Evolutionary conservation across 1,284 basidiomycete genomes (phyloP).

Genomic region (Apiotrichum montevideense): DNA sequence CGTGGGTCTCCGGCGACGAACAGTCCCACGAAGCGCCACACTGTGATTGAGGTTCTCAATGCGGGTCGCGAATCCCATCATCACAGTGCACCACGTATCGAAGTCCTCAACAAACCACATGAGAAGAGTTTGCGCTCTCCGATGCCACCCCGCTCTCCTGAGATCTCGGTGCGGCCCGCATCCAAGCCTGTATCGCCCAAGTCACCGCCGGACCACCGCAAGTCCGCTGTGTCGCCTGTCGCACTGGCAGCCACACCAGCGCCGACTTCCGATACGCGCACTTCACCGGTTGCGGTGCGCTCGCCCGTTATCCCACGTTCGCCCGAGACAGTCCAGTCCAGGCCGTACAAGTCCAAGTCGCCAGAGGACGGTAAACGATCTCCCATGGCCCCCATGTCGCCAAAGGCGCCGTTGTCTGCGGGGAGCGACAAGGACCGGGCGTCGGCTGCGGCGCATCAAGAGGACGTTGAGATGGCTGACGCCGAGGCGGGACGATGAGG

Average conservation of each 20-base stretch:
- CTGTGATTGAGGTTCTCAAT: slow-evolving; percentile 44
- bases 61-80: slow-evolving; percentile 27
- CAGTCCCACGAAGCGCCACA: slow-evolving; percentile 19
- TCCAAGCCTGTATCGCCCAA: not conserved
- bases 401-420: not conserved
- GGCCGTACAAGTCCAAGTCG: not conserved
- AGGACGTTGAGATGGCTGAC: slow-evolving; percentile 8
- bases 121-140: not conserved
- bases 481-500: not conserved
- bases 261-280: not conserved
- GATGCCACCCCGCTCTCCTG: slow-evolving; percentile 1
- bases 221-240: not conserved
- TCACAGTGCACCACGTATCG: slow-evolving; percentile 32
- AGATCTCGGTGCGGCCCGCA: not conserved
- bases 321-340: not conserved
- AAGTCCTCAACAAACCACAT: slow-evolving; percentile 4
- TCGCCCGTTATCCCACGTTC: not conserved
- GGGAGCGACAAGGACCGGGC: not conserved
- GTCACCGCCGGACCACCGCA: not conserved
- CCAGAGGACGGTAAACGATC: not conserved
- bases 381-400: not conserved
- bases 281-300: not conserved
- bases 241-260: not conserved
- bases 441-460: not conserved
- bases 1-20: slow-evolving; percentile 17